phyloP scores from a whole-genome alignment of 164 flowering plant species.

The Umbellularia californica region DNA sequence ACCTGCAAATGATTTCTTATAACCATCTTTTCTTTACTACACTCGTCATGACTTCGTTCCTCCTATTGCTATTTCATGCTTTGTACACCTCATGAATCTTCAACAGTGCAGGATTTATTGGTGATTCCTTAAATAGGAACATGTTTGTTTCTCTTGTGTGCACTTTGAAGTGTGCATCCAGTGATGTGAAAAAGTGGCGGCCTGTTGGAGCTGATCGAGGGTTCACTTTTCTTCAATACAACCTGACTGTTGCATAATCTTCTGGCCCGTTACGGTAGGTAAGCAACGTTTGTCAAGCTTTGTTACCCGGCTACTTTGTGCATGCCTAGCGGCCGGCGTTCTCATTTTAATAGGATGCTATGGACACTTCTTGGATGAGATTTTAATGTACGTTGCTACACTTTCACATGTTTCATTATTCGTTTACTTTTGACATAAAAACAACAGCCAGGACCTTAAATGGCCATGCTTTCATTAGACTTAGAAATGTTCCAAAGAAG shows the following conservation, averaged over 20 bases:
- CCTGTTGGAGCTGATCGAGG: conserved; percentile 97
- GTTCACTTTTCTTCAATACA: conserved; percentile 71
- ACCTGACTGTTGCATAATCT: conserved; percentile 92
- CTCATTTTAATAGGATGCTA: too few relatives aligned
- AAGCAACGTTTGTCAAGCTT: conserved; percentile 26
- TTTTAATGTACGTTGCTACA: too few relatives aligned
- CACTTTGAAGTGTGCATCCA: conserved; percentile 51
- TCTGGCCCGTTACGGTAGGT: conserved; percentile 96
- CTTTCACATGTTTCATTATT: too few relatives aligned
- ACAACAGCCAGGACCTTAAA: too few relatives aligned
- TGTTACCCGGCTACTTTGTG: neutral
- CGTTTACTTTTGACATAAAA: too few relatives aligned
- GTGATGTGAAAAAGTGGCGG: conserved; percentile 87
- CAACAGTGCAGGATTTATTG: conserved; percentile 91
- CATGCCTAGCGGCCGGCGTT: too few relatives aligned
- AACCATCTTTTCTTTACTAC: neutral
- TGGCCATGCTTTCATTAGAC: too few relatives aligned
- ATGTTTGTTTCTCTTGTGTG: conserved; percentile 97
- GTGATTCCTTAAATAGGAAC: conserved; percentile 92
- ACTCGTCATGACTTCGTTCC: neutral
- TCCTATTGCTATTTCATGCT: conserved; percentile 8
- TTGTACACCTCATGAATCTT: conserved; percentile 19
- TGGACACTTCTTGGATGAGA: too few relatives aligned
- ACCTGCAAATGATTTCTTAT: neutral
- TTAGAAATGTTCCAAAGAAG: too few relatives aligned